Evolutionary conservation across 192 early-diverging fungal genomes (phyloP).

Genomic region (Physocladia obscura): DNA sequence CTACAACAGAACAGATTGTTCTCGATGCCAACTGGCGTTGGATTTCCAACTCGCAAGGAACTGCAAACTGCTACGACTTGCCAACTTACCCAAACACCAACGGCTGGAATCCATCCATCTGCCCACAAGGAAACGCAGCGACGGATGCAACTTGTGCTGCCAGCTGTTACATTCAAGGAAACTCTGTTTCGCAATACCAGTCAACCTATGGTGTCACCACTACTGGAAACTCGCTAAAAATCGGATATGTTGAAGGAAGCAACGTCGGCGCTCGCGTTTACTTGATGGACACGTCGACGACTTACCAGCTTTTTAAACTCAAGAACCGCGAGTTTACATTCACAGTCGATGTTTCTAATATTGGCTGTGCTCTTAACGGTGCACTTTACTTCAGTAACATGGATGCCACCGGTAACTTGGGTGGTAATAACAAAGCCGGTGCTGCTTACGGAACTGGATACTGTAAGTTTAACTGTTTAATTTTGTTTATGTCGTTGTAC

Average conservation of each 20-base stretch:
- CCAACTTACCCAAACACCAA: slow-evolving; percentile 14
- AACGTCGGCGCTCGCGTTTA: slow-evolving; percentile 43
- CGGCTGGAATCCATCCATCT: slow-evolving; percentile 29
- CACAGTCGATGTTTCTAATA: slow-evolving; percentile 39
- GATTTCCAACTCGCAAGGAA: slow-evolving; percentile 30
- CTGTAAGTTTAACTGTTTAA: slow-evolving; percentile 11
- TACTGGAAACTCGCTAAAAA: slow-evolving; percentile 27
- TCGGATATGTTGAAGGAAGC: slow-evolving; percentile 29
- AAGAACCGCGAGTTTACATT: slow-evolving; percentile 44
- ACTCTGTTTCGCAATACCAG: not conserved
- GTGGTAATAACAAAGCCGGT: slow-evolving; percentile 34
- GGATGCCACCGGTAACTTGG: slow-evolving; percentile 14
- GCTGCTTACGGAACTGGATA: slow-evolving; percentile 43
- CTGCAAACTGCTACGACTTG: slow-evolving; percentile 39
- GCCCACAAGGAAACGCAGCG: not conserved
- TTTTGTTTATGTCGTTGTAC: not conserved
- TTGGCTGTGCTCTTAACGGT: slow-evolving; percentile 40
- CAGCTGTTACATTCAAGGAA: not conserved
- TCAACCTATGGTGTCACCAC: slow-evolving; percentile 32
- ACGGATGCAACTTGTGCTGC: not conserved
- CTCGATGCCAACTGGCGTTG: slow-evolving; percentile 42
- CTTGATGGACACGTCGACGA: slow-evolving; percentile 29
- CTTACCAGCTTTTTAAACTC: slow-evolving; percentile 35
- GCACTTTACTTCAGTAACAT: slow-evolving; percentile 41
- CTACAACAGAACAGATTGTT: not conserved